Conservation (phyloP, 495 filamentous ascomycete species). For the Lasiosphaeria hispida region DNA sequence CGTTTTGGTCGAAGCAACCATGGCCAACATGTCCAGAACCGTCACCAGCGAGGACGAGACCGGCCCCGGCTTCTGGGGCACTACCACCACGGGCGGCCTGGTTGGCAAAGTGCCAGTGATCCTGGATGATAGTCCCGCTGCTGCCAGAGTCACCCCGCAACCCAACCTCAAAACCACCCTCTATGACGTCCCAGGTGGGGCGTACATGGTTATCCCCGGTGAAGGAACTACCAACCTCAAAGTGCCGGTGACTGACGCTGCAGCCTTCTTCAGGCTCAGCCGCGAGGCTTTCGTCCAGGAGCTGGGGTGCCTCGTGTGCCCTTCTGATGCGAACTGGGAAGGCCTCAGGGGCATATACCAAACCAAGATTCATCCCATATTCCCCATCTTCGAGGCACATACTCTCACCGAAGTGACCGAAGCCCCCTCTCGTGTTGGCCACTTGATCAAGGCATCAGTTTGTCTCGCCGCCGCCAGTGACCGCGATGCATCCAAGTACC, state of each 20-base stretch:
- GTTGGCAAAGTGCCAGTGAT: neutral
- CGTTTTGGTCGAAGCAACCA: constrained; percentile 47
- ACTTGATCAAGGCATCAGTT: constrained; percentile 39
- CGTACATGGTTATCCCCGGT: neutral
- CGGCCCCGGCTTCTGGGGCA: constrained; percentile 32
- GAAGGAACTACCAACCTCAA: neutral
- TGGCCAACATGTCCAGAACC: constrained; percentile 37
- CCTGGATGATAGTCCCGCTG: neutral
- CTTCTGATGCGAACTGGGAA: constrained; percentile 35
- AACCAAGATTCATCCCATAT: constrained; percentile 47
- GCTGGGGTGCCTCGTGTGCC: constrained; percentile 27
- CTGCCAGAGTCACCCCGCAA: no score
- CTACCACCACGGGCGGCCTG: neutral
- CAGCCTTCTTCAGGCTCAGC: constrained; percentile 6
- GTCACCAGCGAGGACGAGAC: constrained; percentile 33
- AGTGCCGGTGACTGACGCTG: constrained; percentile 1
- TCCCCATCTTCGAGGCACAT: constrained; percentile 43
- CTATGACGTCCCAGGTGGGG: neutral
- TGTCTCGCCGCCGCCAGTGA: constrained; percentile 51
- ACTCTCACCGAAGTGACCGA: constrained; percentile 17
- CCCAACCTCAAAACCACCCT: neutral
- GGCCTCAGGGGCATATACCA: constrained; percentile 42
- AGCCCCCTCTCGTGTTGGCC: constrained; percentile 16
- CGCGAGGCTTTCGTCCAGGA: constrained; percentile 8
- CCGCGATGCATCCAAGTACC: constrained; percentile 22